Conservation (phyloP, 805 yeast species). For the Pichia scutulata region DNA sequence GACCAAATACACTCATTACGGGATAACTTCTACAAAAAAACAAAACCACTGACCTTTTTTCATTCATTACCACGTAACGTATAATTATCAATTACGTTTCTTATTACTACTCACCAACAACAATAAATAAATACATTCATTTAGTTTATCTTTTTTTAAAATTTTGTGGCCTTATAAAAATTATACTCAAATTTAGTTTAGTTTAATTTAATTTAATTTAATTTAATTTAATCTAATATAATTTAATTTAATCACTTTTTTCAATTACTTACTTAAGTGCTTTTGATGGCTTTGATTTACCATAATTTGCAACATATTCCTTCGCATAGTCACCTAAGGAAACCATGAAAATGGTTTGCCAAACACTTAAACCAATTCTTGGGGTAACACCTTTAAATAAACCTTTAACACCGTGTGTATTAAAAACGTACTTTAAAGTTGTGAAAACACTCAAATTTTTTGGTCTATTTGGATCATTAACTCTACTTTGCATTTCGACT, state of each 20-base stretch:
- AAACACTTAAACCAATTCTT: constrained; percentile 90
- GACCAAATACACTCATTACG: neutral
- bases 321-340: constrained; percentile 93
- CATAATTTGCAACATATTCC: constrained; percentile 47
- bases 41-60: neutral
- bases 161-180: neutral
- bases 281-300: constrained; percentile 7
- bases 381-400: constrained; percentile 96
- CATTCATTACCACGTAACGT: neutral
- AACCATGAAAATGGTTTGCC: constrained; percentile 99
- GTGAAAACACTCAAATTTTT: constrained; percentile 73
- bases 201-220: too few species aligned
- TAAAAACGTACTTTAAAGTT: constrained; percentile 77
- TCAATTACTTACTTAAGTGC: constrained; percentile 2
- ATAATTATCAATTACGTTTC: too few species aligned
- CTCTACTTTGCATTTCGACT: constrained; percentile 96
- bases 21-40: neutral
- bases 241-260: neutral
- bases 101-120: too few species aligned
- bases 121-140: neutral
- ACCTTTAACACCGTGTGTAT: constrained; percentile 79
- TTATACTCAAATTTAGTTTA: neutral
- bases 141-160: neutral
- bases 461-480: constrained; percentile 92
- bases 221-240: too few species aligned